These are phyloP conservation scores for Conidiobolus coronatus DNA, from an alignment of 371 early-diverging fungal genomes.

Conservation along the genomic window DNA sequence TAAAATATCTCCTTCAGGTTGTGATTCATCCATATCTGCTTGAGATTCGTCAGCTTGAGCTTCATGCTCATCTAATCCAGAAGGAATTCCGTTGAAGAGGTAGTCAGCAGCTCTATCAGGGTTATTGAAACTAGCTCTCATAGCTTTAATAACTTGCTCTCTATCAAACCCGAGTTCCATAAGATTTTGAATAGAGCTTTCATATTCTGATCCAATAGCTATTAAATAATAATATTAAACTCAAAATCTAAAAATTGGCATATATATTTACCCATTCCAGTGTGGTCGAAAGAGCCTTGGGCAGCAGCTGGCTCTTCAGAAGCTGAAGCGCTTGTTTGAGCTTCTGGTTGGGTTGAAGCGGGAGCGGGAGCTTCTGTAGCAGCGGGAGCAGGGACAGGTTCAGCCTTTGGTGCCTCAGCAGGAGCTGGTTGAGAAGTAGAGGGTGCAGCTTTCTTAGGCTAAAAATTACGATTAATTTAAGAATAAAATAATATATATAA, in stretches of 20 bases:
- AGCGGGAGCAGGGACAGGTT: conserved; percentile 12
- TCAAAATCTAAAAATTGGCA: not conserved
- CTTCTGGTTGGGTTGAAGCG: conserved; percentile 5
- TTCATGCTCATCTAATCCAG: not conserved
- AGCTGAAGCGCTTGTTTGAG: conserved; percentile 4
- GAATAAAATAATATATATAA: conserved; percentile 1
- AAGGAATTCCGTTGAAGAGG: conserved; percentile 46
- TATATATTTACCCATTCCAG: not conserved
- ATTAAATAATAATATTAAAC: not conserved
- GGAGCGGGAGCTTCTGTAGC: conserved; percentile 11
- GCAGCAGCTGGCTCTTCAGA: not conserved
- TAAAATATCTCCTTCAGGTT: not conserved
- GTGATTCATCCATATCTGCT: not conserved
- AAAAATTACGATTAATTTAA: conserved; percentile 9
- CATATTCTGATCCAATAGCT: conserved; percentile 46
- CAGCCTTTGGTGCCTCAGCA: conserved; percentile 8
- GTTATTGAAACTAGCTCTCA: conserved; percentile 91
- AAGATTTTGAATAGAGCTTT: conserved; percentile 61
- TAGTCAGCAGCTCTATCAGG: conserved; percentile 94
- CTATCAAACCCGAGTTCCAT: conserved; percentile 89
- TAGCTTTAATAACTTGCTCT: conserved; percentile 63
- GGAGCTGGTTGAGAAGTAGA: conserved; percentile 13
- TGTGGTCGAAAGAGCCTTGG: not conserved
- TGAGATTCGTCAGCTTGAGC: not conserved
- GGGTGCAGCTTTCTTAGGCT: conserved; percentile 10